These are phyloP conservation scores for Parietichytrium sp. DNA, from an alignment of 108 stramenopile genomes.

Conservation along the genomic window DNA sequence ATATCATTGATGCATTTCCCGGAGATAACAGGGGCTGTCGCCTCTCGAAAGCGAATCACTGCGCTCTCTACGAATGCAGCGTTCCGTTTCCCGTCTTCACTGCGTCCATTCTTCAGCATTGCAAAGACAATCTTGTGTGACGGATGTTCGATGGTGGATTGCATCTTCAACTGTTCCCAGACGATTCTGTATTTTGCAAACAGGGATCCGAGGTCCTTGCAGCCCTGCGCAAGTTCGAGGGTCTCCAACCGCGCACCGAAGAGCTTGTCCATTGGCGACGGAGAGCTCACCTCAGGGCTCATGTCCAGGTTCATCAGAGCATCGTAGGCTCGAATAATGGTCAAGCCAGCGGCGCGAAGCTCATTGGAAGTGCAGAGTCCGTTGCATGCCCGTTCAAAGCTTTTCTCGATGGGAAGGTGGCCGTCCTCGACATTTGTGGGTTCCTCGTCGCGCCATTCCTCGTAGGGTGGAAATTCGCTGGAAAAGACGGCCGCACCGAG, in stretches of 20 bases:
- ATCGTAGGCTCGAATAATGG: neutral
- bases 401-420: neutral
- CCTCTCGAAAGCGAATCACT: neutral
- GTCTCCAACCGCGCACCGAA: neutral
- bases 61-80: neutral
- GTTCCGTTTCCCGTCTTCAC: neutral
- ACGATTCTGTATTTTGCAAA: neutral
- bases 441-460: slow-evolving; percentile 6
- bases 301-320: neutral
- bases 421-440: neutral
- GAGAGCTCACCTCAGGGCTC: neutral
- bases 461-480: neutral
- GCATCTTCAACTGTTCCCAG: neutral
- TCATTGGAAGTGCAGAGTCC: slow-evolving; percentile 33
- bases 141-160: neutral
- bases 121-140: neutral
- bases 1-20: neutral
- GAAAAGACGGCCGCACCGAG: neutral
- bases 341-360: slow-evolving; percentile 23
- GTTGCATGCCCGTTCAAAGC: slow-evolving; percentile 33
- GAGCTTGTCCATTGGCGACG: neutral
- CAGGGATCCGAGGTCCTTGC: neutral
- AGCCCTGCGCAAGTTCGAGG: neutral
- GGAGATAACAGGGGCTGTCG: neutral
- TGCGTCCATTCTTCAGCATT: slow-evolving; percentile 1